Evolutionary conservation across 2,329 filamentous ascomycete genomes (phyloP).

Genomic region (Dothiorella sarmentorum): DNA sequence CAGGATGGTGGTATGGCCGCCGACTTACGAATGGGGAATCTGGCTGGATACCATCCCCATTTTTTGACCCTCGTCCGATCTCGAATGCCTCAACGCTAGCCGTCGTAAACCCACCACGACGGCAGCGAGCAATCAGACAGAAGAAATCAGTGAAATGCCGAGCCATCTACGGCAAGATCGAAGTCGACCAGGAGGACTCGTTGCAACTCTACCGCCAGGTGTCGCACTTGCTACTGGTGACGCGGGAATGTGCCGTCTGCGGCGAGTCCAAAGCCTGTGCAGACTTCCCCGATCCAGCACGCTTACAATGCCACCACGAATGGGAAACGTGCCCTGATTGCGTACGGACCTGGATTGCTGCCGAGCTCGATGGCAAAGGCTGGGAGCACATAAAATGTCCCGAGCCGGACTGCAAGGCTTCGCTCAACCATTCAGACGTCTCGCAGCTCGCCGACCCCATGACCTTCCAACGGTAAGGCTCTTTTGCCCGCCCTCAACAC

Average conservation of each 20-base stretch:
- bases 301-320: constrained; percentile 31
- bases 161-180: background rate
- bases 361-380: constrained; percentile 34
- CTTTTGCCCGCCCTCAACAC: background rate
- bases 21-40: background rate
- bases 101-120: background rate
- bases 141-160: background rate
- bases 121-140: background rate
- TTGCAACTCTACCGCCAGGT: background rate
- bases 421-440: constrained; percentile 46
- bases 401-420: constrained; percentile 42
- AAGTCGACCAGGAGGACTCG: background rate
- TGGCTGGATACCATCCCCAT: constrained; percentile 1
- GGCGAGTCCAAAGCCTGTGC: background rate
- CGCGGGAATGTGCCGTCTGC: background rate
- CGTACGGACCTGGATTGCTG: constrained; percentile 38
- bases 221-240: background rate
- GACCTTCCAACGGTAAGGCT: constrained; percentile 43
- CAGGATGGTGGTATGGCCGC: constrained; percentile 2
- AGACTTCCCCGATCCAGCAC: background rate
- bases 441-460: constrained; percentile 43
- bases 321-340: constrained; percentile 37
- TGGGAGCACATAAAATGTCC: constrained; percentile 53
- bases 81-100: background rate
- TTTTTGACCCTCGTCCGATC: background rate